phyloP scores from a whole-genome alignment of 441 rosid species.

The Geranium incanum region DNA sequence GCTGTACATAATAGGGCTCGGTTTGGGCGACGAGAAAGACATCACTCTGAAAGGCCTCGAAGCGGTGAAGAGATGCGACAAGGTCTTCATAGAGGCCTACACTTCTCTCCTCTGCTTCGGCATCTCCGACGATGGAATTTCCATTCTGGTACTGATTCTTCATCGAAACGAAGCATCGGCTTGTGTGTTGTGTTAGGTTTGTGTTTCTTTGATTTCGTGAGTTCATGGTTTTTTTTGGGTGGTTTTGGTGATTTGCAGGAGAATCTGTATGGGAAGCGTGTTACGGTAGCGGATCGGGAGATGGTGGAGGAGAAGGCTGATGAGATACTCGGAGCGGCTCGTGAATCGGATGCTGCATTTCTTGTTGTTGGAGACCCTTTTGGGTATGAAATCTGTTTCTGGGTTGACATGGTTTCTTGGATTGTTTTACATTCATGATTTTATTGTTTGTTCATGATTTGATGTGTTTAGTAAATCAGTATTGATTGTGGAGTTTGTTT shows the following conservation, averaged over 20 bases:
- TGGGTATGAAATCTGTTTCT: conserved; percentile 37
- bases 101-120: conserved; percentile 91
- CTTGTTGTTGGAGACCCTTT: conserved; percentile 95
- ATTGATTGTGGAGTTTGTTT: background rate
- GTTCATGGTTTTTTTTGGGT: too few relatives aligned
- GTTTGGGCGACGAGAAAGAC: conserved; percentile 79
- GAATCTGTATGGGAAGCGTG: conserved; percentile 53
- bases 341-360: conserved; percentile 49
- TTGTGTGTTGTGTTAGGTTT: too few relatives aligned
- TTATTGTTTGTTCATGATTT: background rate
- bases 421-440: background rate
- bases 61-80: conserved; percentile 64
- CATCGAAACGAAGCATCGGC: background rate
- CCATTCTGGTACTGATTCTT: conserved; percentile 42
- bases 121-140: conserved; percentile 65
- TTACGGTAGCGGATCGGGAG: conserved; percentile 80
- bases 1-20: conserved; percentile 76
- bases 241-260: conserved; percentile 35
- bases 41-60: conserved; percentile 76
- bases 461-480: background rate
- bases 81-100: conserved; percentile 82
- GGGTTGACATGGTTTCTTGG: background rate
- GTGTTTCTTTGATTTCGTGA: background rate
- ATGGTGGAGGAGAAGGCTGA: conserved; percentile 86
- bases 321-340: conserved; percentile 47